Evolutionary conservation across 2,329 filamentous ascomycete genomes (phyloP).

Genomic region (Nakataea oryzae): DNA sequence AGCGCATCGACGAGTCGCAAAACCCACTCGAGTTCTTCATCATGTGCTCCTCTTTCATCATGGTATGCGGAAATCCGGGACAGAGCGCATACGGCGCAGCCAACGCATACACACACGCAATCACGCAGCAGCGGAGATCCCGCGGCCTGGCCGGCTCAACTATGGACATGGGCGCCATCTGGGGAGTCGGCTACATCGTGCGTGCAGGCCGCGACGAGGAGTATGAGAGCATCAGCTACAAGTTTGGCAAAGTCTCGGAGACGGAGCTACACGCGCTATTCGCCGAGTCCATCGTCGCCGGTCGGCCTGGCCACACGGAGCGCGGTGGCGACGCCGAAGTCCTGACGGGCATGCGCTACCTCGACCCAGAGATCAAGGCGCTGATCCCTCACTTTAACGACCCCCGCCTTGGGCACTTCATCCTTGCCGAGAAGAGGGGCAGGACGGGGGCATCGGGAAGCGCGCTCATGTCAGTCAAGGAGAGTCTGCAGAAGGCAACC

Average conservation of each 20-base stretch:
- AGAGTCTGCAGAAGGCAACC: not conserved
- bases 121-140: too few relatives aligned
- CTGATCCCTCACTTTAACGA: not conserved
- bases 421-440: not conserved
- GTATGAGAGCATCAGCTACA: not conserved
- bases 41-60: slow-evolving; percentile 16
- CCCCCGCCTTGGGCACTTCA: not conserved
- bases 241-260: too few relatives aligned
- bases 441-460: not conserved
- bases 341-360: not conserved
- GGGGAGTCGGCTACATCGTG: too few relatives aligned
- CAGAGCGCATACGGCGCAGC: slow-evolving; percentile 32
- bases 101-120: slow-evolving; percentile 14
- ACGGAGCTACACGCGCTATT: too few relatives aligned
- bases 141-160: too few relatives aligned
- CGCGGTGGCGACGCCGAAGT: not conserved
- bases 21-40: slow-evolving; percentile 18
- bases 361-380: not conserved
- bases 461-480: not conserved
- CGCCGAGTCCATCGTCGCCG: not conserved
- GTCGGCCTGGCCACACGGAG: not conserved
- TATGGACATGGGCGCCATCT: too few relatives aligned
- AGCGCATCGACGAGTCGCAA: slow-evolving; percentile 10
- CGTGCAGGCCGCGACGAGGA: not conserved
- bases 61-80: slow-evolving; percentile 14